phyloP scores from a whole-genome alignment of 352 stramenopile species.

The Phytophthora citricola region DNA sequence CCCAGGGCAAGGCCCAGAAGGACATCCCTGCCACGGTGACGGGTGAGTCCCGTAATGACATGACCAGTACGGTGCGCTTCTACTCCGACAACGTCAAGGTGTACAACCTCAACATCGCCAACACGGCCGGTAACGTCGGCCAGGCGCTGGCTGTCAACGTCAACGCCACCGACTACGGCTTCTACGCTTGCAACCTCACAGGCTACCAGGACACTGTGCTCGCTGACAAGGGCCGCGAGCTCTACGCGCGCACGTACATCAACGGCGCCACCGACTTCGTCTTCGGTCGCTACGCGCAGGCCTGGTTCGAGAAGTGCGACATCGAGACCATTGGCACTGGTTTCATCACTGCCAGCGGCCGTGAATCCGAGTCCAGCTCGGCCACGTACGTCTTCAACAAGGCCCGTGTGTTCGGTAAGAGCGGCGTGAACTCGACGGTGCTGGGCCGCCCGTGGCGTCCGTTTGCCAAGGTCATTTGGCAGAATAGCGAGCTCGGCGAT shows the following conservation, averaged over 20 bases:
- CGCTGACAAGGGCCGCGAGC: slow-evolving; percentile 29
- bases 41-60: slow-evolving; percentile 24
- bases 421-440: slow-evolving; percentile 18
- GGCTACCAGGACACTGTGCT: slow-evolving; percentile 32
- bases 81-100: slow-evolving; percentile 37
- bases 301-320: slow-evolving; percentile 36
- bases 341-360: slow-evolving; percentile 36
- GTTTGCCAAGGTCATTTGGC: slow-evolving; percentile 25
- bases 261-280: slow-evolving; percentile 34
- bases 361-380: slow-evolving; percentile 16
- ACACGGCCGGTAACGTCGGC: slow-evolving; percentile 30
- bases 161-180: slow-evolving; percentile 34
- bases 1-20: slow-evolving; percentile 32
- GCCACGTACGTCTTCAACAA: slow-evolving; percentile 32
- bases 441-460: slow-evolving; percentile 28
- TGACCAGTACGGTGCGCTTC: slow-evolving; percentile 36
- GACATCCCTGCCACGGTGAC: slow-evolving; percentile 33
- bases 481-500: slow-evolving; percentile 28
- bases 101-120: slow-evolving; percentile 41
- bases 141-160: slow-evolving; percentile 35
- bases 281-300: slow-evolving; percentile 26
- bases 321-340: slow-evolving; percentile 35
- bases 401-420: slow-evolving; percentile 30
- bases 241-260: slow-evolving; percentile 33
- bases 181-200: slow-evolving; percentile 35